Percentiles rank a stretch among this genome's conserved stretches.
Conservation (phyloP, 169 alveolate genomes). For the Eimeria acervulina region DNA sequence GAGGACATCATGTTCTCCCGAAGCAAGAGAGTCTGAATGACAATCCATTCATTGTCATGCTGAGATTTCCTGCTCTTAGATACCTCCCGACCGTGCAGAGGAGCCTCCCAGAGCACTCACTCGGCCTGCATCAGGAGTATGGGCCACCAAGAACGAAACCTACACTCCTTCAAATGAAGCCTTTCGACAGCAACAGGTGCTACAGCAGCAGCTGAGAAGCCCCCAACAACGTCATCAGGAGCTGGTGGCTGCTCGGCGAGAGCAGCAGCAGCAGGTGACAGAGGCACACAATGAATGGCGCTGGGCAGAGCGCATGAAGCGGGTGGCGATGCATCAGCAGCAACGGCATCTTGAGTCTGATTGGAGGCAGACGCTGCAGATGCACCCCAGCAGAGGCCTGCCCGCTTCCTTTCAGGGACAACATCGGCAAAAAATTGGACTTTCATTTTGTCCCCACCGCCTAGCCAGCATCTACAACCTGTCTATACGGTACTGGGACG, state of each 20-base stretch:
- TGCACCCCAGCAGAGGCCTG: background rate
- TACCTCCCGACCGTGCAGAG: background rate
- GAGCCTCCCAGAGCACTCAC: background rate
- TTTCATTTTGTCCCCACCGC: slow-evolving; percentile 38
- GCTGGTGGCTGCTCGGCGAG: slow-evolving; percentile 39
- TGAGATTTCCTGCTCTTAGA: background rate
- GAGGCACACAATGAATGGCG: slow-evolving; percentile 57
- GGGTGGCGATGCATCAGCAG: background rate
- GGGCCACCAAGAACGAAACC: background rate
- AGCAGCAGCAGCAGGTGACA: slow-evolving; percentile 59
- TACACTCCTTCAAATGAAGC: background rate
- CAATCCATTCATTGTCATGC: too few species aligned
- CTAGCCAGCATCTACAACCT: slow-evolving; percentile 70
- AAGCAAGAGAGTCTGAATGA: background rate
- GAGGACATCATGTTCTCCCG: background rate
- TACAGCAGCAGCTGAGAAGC: slow-evolving; percentile 32
- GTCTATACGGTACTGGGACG: slow-evolving; percentile 68
- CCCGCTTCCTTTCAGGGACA: slow-evolving; percentile 10
- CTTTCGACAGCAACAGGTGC: slow-evolving; percentile 11
- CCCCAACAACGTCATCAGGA: slow-evolving; percentile 52
- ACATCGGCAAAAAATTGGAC: background rate
- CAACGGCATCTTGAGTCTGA: background rate
- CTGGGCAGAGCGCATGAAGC: slow-evolving; percentile 51
- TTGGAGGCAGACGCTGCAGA: slow-evolving; percentile 8
- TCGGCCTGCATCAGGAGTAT: too few species aligned